Evolutionary conservation across 495 filamentous ascomycete species (phyloP), one percentile per base, ranked within the genome.

Genomic region (Jackrogersella multiformis): DNA sequence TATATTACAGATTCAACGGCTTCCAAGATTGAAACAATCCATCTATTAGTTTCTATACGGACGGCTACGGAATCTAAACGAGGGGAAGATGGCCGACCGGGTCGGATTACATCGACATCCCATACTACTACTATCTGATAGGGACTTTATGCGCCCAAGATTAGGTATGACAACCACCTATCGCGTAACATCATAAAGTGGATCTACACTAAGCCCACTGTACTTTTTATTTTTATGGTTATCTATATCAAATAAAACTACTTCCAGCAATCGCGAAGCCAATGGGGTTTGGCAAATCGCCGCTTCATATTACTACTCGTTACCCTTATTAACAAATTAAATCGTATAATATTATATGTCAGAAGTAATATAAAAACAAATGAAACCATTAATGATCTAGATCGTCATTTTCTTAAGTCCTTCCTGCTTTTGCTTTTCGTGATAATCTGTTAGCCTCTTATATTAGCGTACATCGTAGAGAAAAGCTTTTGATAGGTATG

Each of bases 191-290:
- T 49, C 42, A 21, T 46, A 21, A 26, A 21, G 45, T 49, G 45
- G 45, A 24, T 49, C 26, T 32, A 12, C n/a, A 5, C 7, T 1
- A 9, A 49, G 15, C 4, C 45, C 4, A 15, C n/a, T 24, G 7
- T 30, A 7, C 7, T 7, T 30, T 30, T 7, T 4, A 4, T 18
- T 49, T 49, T 49, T 49, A 18, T 18, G 45, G 24, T 32, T 49
- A 49, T 49, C 45, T 49, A 15, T 32, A 49, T 24, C 26, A 32
- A 49, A 49, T 49, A 49, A n/a, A 49, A 32, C 24, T 18, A 32
- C 26, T 49, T 32, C 8, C 0, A 49, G 15, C 45, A 48, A 48
- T 46, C 44, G 23, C n/a, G 18, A 41, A 41, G 36, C 2, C 15
- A 6, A 45, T 23, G 42, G 42, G 10, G 21, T 42, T 42, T 42